Evolutionary conservation across 2,329 filamentous ascomycete genomes (phyloP).

Genomic region (Coniochaeta sp.): DNA sequence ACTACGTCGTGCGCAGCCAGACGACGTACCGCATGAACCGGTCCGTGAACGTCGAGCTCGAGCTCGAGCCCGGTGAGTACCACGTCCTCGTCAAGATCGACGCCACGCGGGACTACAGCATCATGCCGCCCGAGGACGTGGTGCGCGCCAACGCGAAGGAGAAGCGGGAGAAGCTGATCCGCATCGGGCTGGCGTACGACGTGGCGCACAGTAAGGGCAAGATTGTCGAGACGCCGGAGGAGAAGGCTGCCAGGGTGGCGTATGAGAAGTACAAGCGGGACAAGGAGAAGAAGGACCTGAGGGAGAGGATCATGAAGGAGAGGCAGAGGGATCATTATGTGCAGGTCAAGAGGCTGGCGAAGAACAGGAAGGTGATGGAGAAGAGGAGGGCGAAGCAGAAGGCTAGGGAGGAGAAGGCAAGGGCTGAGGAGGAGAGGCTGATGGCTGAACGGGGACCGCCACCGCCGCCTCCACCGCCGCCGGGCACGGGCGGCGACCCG

Average conservation of each 20-base stretch:
- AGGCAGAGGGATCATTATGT: constrained; percentile 23
- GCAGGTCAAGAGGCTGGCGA: constrained; percentile 30
- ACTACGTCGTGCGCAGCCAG: constrained; percentile 54
- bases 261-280: constrained; percentile 37
- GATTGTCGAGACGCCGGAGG: constrained; percentile 40
- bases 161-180: constrained; percentile 51
- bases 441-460: constrained; percentile 8
- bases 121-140: constrained; percentile 46
- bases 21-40: constrained; percentile 52
- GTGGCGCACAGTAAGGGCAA: constrained; percentile 53
- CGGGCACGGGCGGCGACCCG: too few relatives aligned
- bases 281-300: constrained; percentile 38
- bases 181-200: constrained; percentile 53
- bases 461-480: too few relatives aligned
- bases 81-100: constrained; percentile 49
- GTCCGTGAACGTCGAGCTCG: constrained; percentile 49
- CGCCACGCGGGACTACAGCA: constrained; percentile 35
- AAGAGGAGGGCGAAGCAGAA: constrained; percentile 30
- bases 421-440: constrained; percentile 9
- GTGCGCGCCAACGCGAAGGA: constrained; percentile 42
- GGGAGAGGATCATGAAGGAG: constrained; percentile 29
- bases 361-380: constrained; percentile 23
- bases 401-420: constrained; percentile 16
- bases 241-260: constrained; percentile 41
- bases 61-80: constrained; percentile 50